Conservation (phyloP, 2,329 filamentous ascomycete species). For the Hymenoscyphus linearis region DNA sequence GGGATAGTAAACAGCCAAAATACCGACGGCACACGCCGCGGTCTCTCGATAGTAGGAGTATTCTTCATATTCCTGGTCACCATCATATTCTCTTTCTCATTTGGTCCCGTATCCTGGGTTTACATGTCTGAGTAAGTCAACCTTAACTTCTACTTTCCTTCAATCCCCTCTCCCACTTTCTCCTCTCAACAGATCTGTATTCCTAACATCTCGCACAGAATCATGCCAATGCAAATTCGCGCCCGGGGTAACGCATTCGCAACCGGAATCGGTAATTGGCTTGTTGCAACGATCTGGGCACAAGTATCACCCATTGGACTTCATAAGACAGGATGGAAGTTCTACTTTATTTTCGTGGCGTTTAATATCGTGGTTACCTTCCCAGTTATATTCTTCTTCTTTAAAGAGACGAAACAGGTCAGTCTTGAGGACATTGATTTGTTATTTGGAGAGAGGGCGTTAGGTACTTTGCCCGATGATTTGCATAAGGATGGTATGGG, state of each 20-base stretch:
- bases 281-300: constrained; percentile 53
- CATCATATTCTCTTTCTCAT: constrained; percentile 53
- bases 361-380: constrained; percentile 31
- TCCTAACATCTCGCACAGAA: constrained; percentile 24
- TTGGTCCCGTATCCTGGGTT: constrained; percentile 50
- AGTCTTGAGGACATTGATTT: constrained; percentile 32
- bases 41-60: constrained; percentile 54
- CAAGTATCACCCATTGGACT: constrained; percentile 52
- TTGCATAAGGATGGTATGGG: constrained; percentile 30
- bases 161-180: constrained; percentile 57
- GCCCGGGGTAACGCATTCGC: constrained; percentile 53
- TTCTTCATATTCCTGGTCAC: constrained; percentile 62
- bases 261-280: constrained; percentile 53
- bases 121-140: constrained; percentile 15
- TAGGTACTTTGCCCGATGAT: constrained; percentile 41
- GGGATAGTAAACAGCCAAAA: constrained; percentile 51
- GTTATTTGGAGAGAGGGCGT: constrained; percentile 34
- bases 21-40: constrained; percentile 35
- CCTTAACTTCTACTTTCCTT: constrained; percentile 40
- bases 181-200: constrained; percentile 34
- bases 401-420: constrained; percentile 31
- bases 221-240: constrained; percentile 62
- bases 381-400: constrained; percentile 31
- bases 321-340: constrained; percentile 44
- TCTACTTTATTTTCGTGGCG: constrained; percentile 52